Base-by-base conservation (phyloP, 108 stramenopile genomes). In the Nitzschia inconspicua region DNA sequence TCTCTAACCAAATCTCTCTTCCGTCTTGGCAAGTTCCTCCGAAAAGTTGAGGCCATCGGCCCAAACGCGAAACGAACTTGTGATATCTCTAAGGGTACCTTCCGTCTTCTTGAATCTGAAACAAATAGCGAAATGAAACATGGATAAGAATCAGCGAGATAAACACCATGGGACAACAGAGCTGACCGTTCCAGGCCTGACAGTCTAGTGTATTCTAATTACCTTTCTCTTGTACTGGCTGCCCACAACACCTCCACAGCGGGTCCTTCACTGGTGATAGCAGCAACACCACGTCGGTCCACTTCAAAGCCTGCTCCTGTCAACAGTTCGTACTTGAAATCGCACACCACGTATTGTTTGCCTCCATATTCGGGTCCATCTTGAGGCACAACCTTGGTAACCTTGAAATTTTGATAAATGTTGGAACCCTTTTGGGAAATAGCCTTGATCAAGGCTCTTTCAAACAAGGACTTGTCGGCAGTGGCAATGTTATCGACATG, bases 231-330 rank as follows among this genome's bases (percentile, higher is more conserved):
- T 49, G 82, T 89, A 44, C 75, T 83, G 7, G 93, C 93, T 4
- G 80, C 49, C 93, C 93, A 94, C 60, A 94, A 63, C 13, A 89
- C 83, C 60, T 91, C 83, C 19, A 91, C 89, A 39, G 83, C 85
- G 41, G 65, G 59, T 14, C 87, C 93, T 36, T 82, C 87, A 56
- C 83, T 85, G 9, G 93, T 93, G 25, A 97, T 73, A 9, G 84
- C 70, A 0, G 92, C 93, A 18, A 93, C 77, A 47, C 96, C 96
- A 53, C 73, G 76, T 62, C 96, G 71, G 24, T 95, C 92, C n/a
- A 97, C 94, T 32, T 84, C 91, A 68, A 97, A 97, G 52, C 96
- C 96, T 44, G 96, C 96, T 28, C 95, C 95, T 13, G 96, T 97
- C 57, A 97, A 66, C 14, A 97, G 82, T 44, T 85, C 83, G 73